phyloP scores from a whole-genome alignment of 176 grass and related monocot species.

The Avena eriantha region DNA sequence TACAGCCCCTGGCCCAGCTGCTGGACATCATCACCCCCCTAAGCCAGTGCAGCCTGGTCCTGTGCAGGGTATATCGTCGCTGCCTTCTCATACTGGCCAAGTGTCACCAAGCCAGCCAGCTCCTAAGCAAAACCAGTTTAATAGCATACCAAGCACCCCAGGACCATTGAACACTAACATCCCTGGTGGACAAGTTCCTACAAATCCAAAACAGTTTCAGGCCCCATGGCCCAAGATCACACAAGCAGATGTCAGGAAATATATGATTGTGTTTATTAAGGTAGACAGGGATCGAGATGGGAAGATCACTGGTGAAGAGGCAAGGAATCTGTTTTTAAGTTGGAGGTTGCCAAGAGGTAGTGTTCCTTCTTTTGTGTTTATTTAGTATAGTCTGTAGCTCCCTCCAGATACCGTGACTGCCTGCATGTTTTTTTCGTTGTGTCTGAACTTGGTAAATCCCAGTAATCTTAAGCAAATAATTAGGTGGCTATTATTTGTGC shows the following conservation, averaged over 20 bases:
- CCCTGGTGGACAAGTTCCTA: constrained; percentile 56
- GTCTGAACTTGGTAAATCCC: background rate
- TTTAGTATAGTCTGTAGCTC: background rate
- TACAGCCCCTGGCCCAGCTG: constrained; percentile 40
- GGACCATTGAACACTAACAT: constrained; percentile 45
- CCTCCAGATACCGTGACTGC: constrained; percentile 15
- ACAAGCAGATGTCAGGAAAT: constrained; percentile 90
- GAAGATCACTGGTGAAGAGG: constrained; percentile 93
- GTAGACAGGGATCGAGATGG: constrained; percentile 98
- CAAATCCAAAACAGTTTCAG: constrained; percentile 55
- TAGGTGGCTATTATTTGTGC: constrained; percentile 20
- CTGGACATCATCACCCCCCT: constrained; percentile 57
- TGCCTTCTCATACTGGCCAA: constrained; percentile 54
- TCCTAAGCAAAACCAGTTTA: constrained; percentile 52
- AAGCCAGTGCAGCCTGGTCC: constrained; percentile 52
- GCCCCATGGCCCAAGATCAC: constrained; percentile 91
- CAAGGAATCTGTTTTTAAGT: constrained; percentile 97
- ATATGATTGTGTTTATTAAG: constrained; percentile 90
- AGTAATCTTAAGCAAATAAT: constrained; percentile 36
- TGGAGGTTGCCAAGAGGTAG: constrained; percentile 98
- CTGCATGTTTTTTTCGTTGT: constrained; percentile 31
- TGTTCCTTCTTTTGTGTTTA: constrained; percentile 14
- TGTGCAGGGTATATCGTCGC: constrained; percentile 41
- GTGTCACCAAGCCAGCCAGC: constrained; percentile 51
- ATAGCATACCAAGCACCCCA: constrained; percentile 50